Conservation (phyloP, 148 eudicot genomes). For the Arbutus unedo region DNA sequence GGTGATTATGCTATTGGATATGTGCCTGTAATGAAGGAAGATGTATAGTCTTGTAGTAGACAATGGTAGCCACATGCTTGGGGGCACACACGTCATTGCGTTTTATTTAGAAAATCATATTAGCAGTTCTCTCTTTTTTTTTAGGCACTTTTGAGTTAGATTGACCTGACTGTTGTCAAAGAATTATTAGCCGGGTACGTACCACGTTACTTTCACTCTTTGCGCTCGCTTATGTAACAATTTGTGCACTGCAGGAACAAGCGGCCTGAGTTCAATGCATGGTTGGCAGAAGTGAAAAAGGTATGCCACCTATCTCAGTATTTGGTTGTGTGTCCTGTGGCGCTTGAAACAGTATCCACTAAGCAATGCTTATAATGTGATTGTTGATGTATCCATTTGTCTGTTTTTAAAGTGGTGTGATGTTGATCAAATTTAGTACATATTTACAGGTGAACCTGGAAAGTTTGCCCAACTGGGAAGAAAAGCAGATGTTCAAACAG, state of each 20-base stretch:
- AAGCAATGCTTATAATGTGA: not conserved
- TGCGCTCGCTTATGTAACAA: conserved; percentile 12
- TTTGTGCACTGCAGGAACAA: conserved; percentile 60
- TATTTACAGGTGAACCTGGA: conserved; percentile 77
- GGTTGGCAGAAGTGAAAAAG: conserved; percentile 87
- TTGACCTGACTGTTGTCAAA: not conserved
- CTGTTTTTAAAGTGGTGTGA: not conserved
- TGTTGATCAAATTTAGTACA: not conserved
- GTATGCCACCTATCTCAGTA: conserved; percentile 29
- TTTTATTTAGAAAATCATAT: not conserved
- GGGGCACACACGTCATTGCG: not conserved
- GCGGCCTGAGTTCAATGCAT: conserved; percentile 91
- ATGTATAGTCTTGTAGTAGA: not conserved
- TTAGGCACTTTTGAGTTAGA: not conserved
- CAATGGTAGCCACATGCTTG: no score
- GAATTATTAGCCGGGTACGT: not conserved
- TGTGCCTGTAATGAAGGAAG: not conserved
- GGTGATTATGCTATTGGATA: not conserved
- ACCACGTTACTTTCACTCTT: not conserved
- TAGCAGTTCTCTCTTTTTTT: not conserved
- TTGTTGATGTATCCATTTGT: not conserved
- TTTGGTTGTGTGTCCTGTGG: not conserved
- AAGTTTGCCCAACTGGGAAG: conserved; percentile 89
- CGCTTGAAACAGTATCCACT: not conserved
- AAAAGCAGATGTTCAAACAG: conserved; percentile 97